Conservation (phyloP, 305 asterid genomes). For the Fraxinus floribunda region DNA sequence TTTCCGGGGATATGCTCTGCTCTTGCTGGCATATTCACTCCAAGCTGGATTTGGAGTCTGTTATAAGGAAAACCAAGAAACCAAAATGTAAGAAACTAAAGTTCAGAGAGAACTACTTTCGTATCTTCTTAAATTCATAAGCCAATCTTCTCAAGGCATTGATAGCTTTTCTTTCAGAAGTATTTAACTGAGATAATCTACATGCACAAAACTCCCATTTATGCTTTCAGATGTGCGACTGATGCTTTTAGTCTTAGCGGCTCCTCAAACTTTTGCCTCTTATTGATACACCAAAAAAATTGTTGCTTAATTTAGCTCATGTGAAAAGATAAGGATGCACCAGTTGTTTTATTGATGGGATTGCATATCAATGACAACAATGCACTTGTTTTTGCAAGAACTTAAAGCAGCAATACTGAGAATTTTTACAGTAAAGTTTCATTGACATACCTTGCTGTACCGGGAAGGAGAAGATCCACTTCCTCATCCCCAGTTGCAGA, state of each 20-base stretch:
- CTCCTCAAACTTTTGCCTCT: neutral
- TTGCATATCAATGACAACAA: neutral
- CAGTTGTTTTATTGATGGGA: neutral
- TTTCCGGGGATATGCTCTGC: conserved; percentile 66
- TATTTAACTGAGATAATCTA: neutral
- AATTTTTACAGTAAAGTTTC: neutral
- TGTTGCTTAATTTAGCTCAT: neutral
- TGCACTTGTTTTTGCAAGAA: neutral
- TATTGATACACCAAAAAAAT: neutral
- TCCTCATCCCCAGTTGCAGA: conserved; percentile 88
- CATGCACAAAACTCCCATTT: neutral
- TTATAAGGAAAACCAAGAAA: conserved; percentile 10
- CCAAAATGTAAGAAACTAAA: neutral
- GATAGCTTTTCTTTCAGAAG: neutral
- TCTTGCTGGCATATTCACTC: conserved; percentile 98
- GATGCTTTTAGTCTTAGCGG: neutral
- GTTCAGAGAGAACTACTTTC: neutral
- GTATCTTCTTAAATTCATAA: neutral
- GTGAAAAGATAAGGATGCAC: neutral
- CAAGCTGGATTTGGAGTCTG: conserved; percentile 96
- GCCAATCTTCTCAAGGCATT: neutral
- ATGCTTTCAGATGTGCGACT: neutral
- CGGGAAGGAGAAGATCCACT: conserved; percentile 99
- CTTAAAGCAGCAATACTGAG: neutral
- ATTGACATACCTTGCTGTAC: conserved; percentile 79